Evolutionary conservation across 345 rosid species (phyloP), one percentile per base, ranked within the genome.

Genomic region (Kandelia obovata): DNA sequence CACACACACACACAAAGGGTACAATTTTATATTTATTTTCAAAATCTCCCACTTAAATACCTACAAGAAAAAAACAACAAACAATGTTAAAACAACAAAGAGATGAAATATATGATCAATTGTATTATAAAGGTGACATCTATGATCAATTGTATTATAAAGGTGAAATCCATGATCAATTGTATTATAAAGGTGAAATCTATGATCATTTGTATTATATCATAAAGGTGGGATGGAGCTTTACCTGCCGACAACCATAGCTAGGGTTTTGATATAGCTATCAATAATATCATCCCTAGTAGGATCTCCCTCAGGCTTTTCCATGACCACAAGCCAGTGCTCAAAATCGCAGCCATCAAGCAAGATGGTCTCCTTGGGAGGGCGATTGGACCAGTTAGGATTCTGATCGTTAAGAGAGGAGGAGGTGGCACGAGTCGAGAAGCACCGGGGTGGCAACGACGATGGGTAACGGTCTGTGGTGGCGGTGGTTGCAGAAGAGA

Each of bases 271-370:
- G 79, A 84, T 86, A 58, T 92, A 92, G 53, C 61, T 34, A 52
- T 90, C 89, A 20, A 95, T 89, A 49, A 95, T 92, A 53, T 95
- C 98, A 49, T 95, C 99, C 72, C 98, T 80, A 4, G 96, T 87
- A 16, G 81, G 85, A 3, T 85, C 83, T 7, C 83, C 92, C 65
- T 84, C 79, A 1, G 90, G 98, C 58, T 74, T 72, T 19, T 88
- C 96, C 89, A 92, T 58, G 3, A 95, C 96, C n/a, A 95, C 86
- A 27, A 95, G 96, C 99, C 98, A 95, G 74, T 95, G 99, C 60
- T 95, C 87, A 47, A 90, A 95, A 78, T 95, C 99, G 68, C 98
- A 92, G 0, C 99, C 94, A 65, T 92, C 97, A 57, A 95, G 89
- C 79, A 95, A 72, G 52, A 95, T 92, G 30, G 98, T 89, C 83